phyloP scores from a whole-genome alignment of 805 yeast genomes.

The Wickerhamiella allomyrinae region DNA sequence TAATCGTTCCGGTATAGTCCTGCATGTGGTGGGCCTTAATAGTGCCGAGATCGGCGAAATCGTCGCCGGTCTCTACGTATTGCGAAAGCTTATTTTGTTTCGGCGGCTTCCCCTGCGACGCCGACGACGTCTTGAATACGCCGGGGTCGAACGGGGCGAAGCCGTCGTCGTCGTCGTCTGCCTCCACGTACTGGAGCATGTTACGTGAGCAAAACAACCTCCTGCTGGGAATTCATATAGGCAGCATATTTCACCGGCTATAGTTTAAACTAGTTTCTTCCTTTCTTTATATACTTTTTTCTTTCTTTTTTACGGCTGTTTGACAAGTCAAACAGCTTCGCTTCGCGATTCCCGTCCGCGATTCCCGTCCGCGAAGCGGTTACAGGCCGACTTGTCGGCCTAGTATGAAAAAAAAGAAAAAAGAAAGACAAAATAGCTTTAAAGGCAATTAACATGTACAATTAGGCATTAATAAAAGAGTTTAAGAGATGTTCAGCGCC shows the following conservation, averaged over 20 bases:
- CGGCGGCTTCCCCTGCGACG: not conserved
- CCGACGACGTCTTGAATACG: not conserved
- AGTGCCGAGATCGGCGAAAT: not conserved
- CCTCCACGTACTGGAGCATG: slow-evolving; percentile 3
- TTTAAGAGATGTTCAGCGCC: no score
- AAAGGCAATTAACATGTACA: no score
- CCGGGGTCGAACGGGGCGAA: not conserved
- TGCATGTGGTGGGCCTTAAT: not conserved
- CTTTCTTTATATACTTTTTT: no score
- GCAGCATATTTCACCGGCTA: not conserved
- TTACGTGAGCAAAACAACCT: not conserved
- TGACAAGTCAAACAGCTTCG: no score
- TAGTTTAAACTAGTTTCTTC: no score
- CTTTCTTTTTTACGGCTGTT: no score
- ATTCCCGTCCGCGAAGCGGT: no score
- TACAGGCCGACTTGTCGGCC: no score
- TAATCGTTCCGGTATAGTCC: not conserved
- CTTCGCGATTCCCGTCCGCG: no score
- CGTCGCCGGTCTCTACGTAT: not conserved
- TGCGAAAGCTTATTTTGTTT: not conserved
- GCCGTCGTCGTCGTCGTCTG: slow-evolving; percentile 5
- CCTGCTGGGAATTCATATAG: not conserved
- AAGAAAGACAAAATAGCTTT: no score
- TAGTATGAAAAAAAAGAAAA: no score
- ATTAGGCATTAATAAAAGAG: no score